Evolutionary conservation across 2,329 filamentous ascomycete genomes (phyloP).

Genomic region (Pseudogymnoascus sp.): DNA sequence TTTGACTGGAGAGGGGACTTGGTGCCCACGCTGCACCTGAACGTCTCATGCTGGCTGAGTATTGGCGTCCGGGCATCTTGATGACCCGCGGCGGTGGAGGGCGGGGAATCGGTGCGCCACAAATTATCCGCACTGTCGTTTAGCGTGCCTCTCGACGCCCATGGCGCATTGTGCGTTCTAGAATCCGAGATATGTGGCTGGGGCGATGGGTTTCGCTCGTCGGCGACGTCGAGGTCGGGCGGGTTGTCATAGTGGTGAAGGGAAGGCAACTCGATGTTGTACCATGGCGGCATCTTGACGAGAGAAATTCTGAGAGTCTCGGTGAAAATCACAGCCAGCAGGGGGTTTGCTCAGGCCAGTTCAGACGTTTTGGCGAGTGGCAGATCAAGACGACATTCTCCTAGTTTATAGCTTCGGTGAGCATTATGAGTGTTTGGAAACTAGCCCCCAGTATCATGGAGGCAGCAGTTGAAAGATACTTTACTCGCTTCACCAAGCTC

Average conservation of each 20-base stretch:
- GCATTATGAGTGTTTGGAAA: neutral
- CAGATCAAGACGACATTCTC: neutral
- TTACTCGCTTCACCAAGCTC: neutral
- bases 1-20: conserved; percentile 5
- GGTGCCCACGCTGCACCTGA: neutral
- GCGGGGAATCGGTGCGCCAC: neutral
- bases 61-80: conserved; percentile 5
- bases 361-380: neutral
- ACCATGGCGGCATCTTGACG: conserved; percentile 5
- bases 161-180: neutral
- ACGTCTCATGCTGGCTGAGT: conserved; percentile 1
- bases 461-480: neutral
- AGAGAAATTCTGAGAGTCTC: neutral
- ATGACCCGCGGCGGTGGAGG: conserved; percentile 5
- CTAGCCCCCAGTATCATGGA: neutral
- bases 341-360: neutral
- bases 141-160: neutral
- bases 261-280: neutral
- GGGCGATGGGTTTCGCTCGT: neutral
- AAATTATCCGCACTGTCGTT: conserved; percentile 2
- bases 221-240: conserved; percentile 8
- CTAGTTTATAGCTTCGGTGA: neutral
- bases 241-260: conserved; percentile 8
- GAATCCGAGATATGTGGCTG: neutral
- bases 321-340: neutral